These are phyloP conservation scores for Musa schizocarpa DNA, from an alignment of 176 grass and related monocot species.

Conservation along the genomic window DNA sequence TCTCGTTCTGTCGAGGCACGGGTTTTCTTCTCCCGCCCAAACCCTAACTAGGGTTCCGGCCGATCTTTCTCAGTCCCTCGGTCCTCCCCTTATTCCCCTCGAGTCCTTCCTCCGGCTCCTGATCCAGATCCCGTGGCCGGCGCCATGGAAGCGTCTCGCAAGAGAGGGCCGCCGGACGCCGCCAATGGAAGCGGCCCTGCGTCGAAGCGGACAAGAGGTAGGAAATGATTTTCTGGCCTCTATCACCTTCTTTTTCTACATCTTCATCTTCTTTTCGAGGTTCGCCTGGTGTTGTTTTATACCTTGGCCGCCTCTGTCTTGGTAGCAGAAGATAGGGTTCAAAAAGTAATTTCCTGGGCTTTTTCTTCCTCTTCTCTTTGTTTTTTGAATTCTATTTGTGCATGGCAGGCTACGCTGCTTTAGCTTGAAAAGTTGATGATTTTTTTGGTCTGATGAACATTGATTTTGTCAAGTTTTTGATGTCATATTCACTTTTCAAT, in stretches of 20 bases:
- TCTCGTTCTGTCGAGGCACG: no score
- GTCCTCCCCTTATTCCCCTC: not conserved
- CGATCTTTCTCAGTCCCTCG: not conserved
- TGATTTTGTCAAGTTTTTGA: no score
- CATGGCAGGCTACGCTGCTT: no score
- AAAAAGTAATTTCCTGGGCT: no score
- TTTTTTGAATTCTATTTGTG: no score
- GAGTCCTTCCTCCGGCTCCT: not conserved
- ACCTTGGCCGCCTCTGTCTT: not conserved
- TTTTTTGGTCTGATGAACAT: no score
- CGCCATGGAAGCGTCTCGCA: conserved; percentile 52
- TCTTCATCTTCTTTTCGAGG: not conserved
- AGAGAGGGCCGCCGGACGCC: conserved; percentile 38
- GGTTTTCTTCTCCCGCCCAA: not conserved
- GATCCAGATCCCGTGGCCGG: not conserved
- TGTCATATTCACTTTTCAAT: no score
- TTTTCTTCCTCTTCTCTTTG: no score
- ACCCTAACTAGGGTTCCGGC: not conserved
- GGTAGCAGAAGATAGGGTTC: no score
- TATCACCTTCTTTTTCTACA: not conserved
- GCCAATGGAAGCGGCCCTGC: conserved; percentile 26
- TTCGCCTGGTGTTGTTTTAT: not conserved
- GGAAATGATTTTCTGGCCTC: not conserved
- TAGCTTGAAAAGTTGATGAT: no score
- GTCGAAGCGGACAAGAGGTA: conserved; percentile 54